Evolutionary conservation across 106 monocot species (phyloP).

Genomic region (Alisma plantagoaquatica): DNA sequence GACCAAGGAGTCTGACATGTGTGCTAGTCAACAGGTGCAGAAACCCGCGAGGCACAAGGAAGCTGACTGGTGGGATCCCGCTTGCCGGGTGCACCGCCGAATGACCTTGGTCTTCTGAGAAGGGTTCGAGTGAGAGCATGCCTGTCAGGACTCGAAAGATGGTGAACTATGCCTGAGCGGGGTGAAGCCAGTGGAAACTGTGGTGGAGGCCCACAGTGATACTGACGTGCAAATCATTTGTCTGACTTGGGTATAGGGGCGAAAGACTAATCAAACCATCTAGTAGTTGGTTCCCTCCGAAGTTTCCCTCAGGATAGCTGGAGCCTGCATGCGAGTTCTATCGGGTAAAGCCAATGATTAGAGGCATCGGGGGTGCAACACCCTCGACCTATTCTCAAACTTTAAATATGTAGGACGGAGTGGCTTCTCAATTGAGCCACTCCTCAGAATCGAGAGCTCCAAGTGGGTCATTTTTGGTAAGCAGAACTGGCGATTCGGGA

Average conservation of each 20-base stretch:
- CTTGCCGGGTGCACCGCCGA: slow-evolving; percentile 11
- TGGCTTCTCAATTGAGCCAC: slow-evolving; percentile 14
- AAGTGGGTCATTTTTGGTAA: slow-evolving; percentile 67
- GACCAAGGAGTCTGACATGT: slow-evolving; percentile 39
- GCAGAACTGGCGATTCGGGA: slow-evolving; percentile 44
- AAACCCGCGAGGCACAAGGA: slow-evolving; percentile 29
- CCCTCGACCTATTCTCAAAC: slow-evolving; percentile 25
- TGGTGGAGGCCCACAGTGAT: slow-evolving; percentile 12
- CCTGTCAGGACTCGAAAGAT: slow-evolving; percentile 22
- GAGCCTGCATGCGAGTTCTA: slow-evolving; percentile 5
- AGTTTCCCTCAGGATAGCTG: slow-evolving; percentile 19
- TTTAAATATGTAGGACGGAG: slow-evolving; percentile 10
- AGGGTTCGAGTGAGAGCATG: slow-evolving; percentile 34
- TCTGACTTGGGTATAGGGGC: slow-evolving; percentile 24
- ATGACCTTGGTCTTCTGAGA: slow-evolving; percentile 20
- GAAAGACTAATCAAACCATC: slow-evolving; percentile 29
- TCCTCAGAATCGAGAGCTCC: slow-evolving; percentile 25
- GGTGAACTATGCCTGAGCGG: slow-evolving; percentile 21
- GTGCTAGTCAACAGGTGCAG: slow-evolving; percentile 16
- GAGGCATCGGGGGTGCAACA: slow-evolving; percentile 17
- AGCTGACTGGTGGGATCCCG: slow-evolving; percentile 22
- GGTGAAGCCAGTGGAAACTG: slow-evolving; percentile 23
- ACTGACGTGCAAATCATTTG: slow-evolving; percentile 20
- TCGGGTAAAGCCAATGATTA: slow-evolving; percentile 21
- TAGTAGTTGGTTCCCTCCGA: slow-evolving; percentile 13